These are phyloP conservation scores for Pluteus cervinus DNA, from an alignment of 768 basidiomycete genomes.

Conservation along the genomic window DNA sequence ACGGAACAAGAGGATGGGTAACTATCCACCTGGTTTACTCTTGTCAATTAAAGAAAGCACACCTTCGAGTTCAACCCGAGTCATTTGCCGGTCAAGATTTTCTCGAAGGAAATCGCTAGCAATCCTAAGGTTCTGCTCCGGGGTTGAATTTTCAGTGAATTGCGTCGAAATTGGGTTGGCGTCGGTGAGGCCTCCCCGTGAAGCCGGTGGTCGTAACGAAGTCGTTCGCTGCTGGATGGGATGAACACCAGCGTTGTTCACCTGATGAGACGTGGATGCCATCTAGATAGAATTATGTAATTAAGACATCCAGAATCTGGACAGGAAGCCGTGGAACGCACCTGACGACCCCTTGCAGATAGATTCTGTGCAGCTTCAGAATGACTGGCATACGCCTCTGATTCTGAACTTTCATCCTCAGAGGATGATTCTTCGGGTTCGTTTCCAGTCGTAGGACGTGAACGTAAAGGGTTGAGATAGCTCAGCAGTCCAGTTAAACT, in stretches of 20 bases:
- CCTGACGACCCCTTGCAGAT: conserved; percentile 11
- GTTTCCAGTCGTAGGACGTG: conserved; percentile 17
- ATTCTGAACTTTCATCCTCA: not conserved
- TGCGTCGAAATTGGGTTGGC: conserved; percentile 3
- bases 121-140: conserved; percentile 40
- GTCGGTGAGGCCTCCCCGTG: too few relatives aligned
- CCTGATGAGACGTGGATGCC: too few relatives aligned
- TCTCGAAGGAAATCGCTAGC: conserved; percentile 43
- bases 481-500: conserved; percentile 43
- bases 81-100: conserved; percentile 41
- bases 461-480: conserved; percentile 44
- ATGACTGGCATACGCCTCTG: not conserved
- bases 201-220: conserved; percentile 1
- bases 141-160: conserved; percentile 20
- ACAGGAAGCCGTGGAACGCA: too few relatives aligned
- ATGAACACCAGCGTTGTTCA: too few relatives aligned
- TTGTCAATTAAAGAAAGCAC: conserved; percentile 50
- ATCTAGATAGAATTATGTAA: too few relatives aligned
- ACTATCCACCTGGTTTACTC: conserved; percentile 38
- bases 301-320: too few relatives aligned
- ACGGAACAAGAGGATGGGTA: conserved; percentile 2
- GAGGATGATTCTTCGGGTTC: conserved; percentile 7
- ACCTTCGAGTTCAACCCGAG: conserved; percentile 46
- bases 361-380: conserved; percentile 5
- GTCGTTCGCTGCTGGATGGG: too few relatives aligned